Conservation (phyloP, 1,139 yeast genomes). For the Arxiozyma telluris region DNA sequence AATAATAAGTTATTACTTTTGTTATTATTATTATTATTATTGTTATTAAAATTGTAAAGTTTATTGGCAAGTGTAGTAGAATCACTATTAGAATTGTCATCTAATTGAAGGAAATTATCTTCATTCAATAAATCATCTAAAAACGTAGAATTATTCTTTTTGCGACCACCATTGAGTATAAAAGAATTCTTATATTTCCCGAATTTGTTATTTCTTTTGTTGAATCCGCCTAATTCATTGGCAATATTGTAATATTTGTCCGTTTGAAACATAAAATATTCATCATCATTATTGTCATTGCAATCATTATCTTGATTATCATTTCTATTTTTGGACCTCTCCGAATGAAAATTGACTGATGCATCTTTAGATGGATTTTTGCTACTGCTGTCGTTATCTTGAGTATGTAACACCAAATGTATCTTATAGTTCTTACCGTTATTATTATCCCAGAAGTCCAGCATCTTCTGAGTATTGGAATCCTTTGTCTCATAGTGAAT, state of each 20-base stretch:
- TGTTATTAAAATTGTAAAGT: not conserved
- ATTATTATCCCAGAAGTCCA: conserved; percentile 29
- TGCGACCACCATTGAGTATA: not conserved
- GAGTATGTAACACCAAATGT: conserved; percentile 13
- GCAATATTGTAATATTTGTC: conserved; percentile 4
- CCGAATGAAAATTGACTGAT: not conserved
- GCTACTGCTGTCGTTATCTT: conserved; percentile 23
- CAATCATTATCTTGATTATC: too few relatives aligned
- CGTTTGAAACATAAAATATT: not conserved
- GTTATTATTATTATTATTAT: not conserved
- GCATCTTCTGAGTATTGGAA: conserved; percentile 10
- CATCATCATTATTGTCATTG: not conserved
- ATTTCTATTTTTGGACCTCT: not conserved
- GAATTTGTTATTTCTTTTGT: not conserved
- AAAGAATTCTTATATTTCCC: conserved; percentile 1
- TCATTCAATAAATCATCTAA: conserved; percentile 3
- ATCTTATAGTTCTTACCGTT: conserved; percentile 23
- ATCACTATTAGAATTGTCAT: not conserved
- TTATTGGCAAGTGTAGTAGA: not conserved
- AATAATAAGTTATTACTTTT: not conserved
- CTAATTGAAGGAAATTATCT: not conserved
- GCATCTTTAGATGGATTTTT: conserved; percentile 20
- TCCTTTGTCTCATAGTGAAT: conserved; percentile 24
- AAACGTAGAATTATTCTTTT: not conserved
- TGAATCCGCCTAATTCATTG: conserved; percentile 5